These are phyloP conservation scores for Rhizodiscina lignyota DNA, from an alignment of 495 filamentous ascomycete species.

Conservation along the genomic window DNA sequence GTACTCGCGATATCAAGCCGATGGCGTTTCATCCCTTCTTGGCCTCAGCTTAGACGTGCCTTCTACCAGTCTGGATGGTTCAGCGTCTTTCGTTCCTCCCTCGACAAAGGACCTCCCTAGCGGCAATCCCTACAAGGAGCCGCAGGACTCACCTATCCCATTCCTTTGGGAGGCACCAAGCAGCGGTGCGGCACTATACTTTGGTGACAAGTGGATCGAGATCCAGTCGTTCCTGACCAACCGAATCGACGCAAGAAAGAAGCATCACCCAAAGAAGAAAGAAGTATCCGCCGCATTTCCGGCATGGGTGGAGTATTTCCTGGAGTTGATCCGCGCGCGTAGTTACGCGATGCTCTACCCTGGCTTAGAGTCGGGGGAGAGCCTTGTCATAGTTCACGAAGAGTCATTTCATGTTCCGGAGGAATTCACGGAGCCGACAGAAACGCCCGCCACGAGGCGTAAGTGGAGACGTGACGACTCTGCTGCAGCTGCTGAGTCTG, in stretches of 20 bases:
- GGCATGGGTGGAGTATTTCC: slow-evolving; percentile 59
- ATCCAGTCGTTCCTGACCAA: slow-evolving; percentile 56
- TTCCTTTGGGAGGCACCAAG: slow-evolving; percentile 75
- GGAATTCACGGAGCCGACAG: slow-evolving; percentile 29
- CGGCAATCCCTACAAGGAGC: slow-evolving; percentile 6
- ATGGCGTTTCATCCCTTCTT: slow-evolving; percentile 33
- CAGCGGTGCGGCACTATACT: slow-evolving; percentile 62
- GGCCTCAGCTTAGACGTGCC: slow-evolving; percentile 68
- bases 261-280: slow-evolving; percentile 5
- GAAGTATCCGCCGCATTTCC: slow-evolving; percentile 35
- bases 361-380: slow-evolving; percentile 27
- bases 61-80: slow-evolving; percentile 36
- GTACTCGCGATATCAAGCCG: no score
- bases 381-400: slow-evolving; percentile 51
- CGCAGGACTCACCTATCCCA: slow-evolving; percentile 25
- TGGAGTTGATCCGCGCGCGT: slow-evolving; percentile 51
- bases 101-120: slow-evolving; percentile 11
- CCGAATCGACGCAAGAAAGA: slow-evolving; percentile 26
- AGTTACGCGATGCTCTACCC: slow-evolving; percentile 69
- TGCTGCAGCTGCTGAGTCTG: neutral
- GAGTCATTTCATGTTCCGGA: slow-evolving; percentile 57
- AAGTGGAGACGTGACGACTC: neutral
- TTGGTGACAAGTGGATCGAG: slow-evolving; percentile 69
- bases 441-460: slow-evolving; percentile 1
- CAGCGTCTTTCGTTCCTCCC: slow-evolving; percentile 34